Evolutionary conservation across 2,329 filamentous ascomycete genomes (phyloP).

Genomic region (Dryadomyces quercivorus): DNA sequence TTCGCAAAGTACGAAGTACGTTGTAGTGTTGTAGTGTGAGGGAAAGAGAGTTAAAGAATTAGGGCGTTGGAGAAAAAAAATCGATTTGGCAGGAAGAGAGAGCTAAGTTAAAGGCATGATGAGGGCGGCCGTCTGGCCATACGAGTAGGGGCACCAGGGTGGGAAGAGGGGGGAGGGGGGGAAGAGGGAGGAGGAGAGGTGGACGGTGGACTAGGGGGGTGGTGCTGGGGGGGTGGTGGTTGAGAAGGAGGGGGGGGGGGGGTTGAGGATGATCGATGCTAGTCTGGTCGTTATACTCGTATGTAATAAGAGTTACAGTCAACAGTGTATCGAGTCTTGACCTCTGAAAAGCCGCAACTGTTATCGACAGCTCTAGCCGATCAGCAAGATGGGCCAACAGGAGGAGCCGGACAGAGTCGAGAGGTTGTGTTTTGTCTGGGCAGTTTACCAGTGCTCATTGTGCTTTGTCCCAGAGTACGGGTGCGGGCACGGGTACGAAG

Average conservation of each 20-base stretch:
- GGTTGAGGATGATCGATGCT: slow-evolving; percentile 1
- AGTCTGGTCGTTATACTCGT: background rate
- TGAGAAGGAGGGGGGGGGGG: background rate
- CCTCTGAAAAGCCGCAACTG: background rate
- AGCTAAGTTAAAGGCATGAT: background rate
- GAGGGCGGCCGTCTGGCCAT: background rate
- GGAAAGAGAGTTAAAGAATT: background rate
- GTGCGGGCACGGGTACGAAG: no score
- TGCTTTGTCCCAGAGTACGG: no score
- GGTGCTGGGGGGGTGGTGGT: slow-evolving; percentile 1
- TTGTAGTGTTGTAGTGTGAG: background rate
- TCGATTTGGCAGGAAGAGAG: background rate
- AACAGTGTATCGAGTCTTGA: background rate
- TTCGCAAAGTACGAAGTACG: background rate
- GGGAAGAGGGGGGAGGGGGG: background rate
- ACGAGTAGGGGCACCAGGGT: background rate
- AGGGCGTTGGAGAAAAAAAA: background rate
- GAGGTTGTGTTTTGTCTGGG: background rate
- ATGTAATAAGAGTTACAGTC: slow-evolving; percentile 5
- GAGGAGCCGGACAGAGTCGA: background rate
- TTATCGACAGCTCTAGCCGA: background rate
- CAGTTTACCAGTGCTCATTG: background rate
- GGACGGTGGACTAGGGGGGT: background rate
- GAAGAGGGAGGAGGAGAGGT: background rate
- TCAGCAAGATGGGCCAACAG: background rate